These are phyloP conservation scores for Penicillium sp. DNA, from an alignment of 2,329 filamentous ascomycete genomes.

Conservation along the genomic window DNA sequence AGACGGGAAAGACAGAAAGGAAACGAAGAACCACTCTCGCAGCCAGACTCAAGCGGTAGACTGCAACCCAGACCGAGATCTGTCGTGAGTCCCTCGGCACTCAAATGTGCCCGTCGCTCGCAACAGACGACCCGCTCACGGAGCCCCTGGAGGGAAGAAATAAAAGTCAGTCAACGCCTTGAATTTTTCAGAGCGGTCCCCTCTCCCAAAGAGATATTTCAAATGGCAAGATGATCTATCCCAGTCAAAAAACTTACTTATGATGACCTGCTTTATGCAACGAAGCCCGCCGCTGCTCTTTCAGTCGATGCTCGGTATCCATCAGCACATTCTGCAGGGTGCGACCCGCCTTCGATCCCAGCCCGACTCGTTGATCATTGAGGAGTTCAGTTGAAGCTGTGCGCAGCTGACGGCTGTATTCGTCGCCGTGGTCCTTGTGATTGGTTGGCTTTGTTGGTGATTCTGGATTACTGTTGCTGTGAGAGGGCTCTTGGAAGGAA, in stretches of 20 bases:
- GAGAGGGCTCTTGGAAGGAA: neutral
- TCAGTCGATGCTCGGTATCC: conserved; percentile 1
- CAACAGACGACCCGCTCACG: too few species aligned
- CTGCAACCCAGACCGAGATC: too few species aligned
- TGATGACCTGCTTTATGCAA: neutral
- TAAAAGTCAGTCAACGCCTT: too few species aligned
- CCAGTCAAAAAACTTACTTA: neutral
- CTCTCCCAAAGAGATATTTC: neutral
- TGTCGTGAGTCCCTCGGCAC: too few species aligned
- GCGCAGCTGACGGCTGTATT: neutral
- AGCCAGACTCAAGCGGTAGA: too few species aligned
- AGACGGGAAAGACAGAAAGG: too few species aligned
- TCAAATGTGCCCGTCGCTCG: too few species aligned
- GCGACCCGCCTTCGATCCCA: conserved; percentile 3
- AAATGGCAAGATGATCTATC: neutral
- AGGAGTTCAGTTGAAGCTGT: neutral
- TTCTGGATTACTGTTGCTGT: neutral
- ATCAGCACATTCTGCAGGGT: conserved; percentile 4
- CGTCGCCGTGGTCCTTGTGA: neutral
- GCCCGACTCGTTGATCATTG: conserved; percentile 1
- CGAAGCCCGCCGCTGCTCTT: neutral
- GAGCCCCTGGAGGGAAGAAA: too few species aligned
- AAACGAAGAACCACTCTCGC: too few species aligned
- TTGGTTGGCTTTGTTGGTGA: too few species aligned
- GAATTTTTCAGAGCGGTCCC: too few species aligned